These are phyloP conservation scores for Apiotrichum domesticum DNA, from an alignment of 1,284 basidiomycete species.

Conservation along the genomic window DNA sequence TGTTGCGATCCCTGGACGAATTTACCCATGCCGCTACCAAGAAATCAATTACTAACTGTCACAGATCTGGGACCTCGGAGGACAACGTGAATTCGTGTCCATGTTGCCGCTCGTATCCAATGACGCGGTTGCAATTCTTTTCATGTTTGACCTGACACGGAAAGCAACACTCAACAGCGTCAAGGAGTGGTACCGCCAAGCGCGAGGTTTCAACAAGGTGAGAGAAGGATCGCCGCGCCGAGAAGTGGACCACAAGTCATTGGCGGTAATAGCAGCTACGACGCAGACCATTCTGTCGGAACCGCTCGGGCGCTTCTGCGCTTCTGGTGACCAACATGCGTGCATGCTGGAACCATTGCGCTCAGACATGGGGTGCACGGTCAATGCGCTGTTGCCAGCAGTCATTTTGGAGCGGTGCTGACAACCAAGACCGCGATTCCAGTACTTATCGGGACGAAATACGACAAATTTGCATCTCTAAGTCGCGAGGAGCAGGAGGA, in stretches of 20 bases:
- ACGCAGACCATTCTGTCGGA: too few species aligned
- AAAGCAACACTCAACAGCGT: conserved; percentile 96
- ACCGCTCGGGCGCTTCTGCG: too few species aligned
- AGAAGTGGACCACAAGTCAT: too few species aligned
- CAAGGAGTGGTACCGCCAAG: conserved; percentile 99
- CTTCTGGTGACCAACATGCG: too few species aligned
- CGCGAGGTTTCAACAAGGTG: conserved; percentile 93
- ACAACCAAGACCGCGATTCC: conserved; percentile 79
- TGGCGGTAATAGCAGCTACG: too few species aligned
- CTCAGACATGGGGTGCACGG: too few species aligned
- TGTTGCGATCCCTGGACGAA: too few species aligned
- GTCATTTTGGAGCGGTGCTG: neutral
- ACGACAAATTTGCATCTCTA: conserved; percentile 92
- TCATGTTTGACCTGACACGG: conserved; percentile 98
- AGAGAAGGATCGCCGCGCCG: too few species aligned
- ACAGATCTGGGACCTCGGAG: conserved; percentile 93
- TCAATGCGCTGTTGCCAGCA: too few species aligned
- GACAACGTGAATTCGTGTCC: conserved; percentile 96
- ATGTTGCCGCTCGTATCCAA: conserved; percentile 98
- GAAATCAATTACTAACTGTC: too few species aligned
- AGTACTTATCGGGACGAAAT: conserved; percentile 95
- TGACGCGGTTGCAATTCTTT: conserved; percentile 95
- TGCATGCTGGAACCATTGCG: too few species aligned
- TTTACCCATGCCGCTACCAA: too few species aligned
- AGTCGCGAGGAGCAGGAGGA: conserved; percentile 96